Percentiles rank a stretch among this genome's conserved stretches.
Conservation (phyloP, 768 basidiomycete species). For the Harrya chromipes region DNA sequence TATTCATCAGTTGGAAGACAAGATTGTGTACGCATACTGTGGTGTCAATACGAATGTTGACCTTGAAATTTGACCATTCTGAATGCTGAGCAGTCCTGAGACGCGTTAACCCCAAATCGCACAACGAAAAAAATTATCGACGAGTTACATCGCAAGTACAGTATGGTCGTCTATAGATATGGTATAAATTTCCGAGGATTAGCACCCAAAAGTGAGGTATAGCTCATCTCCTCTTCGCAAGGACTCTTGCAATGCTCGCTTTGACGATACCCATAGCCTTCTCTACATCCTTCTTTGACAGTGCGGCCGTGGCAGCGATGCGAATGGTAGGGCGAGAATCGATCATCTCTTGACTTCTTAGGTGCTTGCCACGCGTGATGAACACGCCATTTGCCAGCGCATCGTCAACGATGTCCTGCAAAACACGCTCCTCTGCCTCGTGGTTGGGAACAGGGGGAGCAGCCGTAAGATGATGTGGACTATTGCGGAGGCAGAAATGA, state of each 20-base stretch:
- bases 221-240: conserved; percentile 53
- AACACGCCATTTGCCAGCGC: conserved; percentile 77
- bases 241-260: conserved; percentile 68
- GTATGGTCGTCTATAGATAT: conserved; percentile 28
- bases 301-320: conserved; percentile 72
- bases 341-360: conserved; percentile 79
- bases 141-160: conserved; percentile 7
- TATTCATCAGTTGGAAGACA: too few species aligned
- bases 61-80: too few species aligned
- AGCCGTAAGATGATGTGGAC: conserved; percentile 19
- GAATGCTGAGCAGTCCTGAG: too few species aligned
- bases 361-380: conserved; percentile 77
- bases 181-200: conserved; percentile 23
- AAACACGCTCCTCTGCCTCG: conserved; percentile 66
- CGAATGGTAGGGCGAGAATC: conserved; percentile 84
- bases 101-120: not conserved
- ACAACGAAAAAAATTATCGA: conserved; percentile 8
- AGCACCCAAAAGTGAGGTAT: not conserved
- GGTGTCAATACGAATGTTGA: too few species aligned
- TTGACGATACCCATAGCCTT: conserved; percentile 79
- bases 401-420: conserved; percentile 95
- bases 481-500: conserved; percentile 65
- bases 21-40: too few species aligned
- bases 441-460: conserved; percentile 43
- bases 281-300: conserved; percentile 89